These are phyloP conservation scores for Colletotrichum tropicicola DNA, from an alignment of 2,329 filamentous ascomycete genomes.

Conservation along the genomic window DNA sequence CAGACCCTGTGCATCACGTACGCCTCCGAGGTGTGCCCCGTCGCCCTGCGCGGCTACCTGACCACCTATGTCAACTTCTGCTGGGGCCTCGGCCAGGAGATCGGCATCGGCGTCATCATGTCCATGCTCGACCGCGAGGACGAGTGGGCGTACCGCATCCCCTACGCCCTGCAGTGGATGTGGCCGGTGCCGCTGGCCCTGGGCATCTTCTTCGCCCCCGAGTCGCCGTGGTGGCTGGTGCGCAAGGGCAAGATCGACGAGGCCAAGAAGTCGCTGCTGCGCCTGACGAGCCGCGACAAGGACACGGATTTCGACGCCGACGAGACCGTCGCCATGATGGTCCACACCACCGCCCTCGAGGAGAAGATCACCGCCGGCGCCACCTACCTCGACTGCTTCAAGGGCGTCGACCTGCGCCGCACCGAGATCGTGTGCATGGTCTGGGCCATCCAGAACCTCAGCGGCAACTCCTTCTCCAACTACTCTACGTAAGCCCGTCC, in stretches of 20 bases:
- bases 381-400: conserved; percentile 85
- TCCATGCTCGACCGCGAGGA: conserved; percentile 71
- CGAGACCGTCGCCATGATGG: conserved; percentile 91
- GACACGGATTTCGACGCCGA: conserved; percentile 82
- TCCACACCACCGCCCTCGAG: conserved; percentile 85
- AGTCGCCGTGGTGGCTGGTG: conserved; percentile 81
- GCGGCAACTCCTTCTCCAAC: conserved; percentile 71
- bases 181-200: conserved; percentile 75
- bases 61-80: conserved; percentile 82
- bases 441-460: conserved; percentile 71
- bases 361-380: conserved; percentile 78
- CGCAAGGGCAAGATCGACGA: conserved; percentile 71
- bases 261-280: conserved; percentile 71
- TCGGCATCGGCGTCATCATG: conserved; percentile 78
- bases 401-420: conserved; percentile 77
- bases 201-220: conserved; percentile 74
- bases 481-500: conserved; percentile 63
- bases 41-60: conserved; percentile 75
- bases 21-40: conserved; percentile 77
- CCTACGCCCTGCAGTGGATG: conserved; percentile 81
- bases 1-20: conserved; percentile 70
- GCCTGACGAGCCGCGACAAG: conserved; percentile 68
- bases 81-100: conserved; percentile 74
- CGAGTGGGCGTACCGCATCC: conserved; percentile 75
- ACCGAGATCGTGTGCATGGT: conserved; percentile 76